Evolutionary conservation across 805 yeast genomes (phyloP).

Genomic region (Metschnikowia arizonensis): DNA sequence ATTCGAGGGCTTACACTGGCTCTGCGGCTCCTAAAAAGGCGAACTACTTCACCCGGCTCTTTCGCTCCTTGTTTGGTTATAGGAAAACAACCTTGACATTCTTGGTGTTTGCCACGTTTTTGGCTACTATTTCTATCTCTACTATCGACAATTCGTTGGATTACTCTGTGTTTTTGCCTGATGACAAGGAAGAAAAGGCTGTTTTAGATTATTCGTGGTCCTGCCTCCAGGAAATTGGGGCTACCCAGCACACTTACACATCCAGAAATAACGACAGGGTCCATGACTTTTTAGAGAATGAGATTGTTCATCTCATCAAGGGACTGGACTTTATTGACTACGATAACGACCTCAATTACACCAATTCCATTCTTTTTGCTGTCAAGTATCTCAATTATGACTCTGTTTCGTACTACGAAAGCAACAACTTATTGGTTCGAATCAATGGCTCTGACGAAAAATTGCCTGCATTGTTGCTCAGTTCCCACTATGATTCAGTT

Average conservation of each 20-base stretch:
- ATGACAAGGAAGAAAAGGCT: conserved; percentile 33
- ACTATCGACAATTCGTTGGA: conserved; percentile 36
- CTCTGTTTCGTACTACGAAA: conserved; percentile 70
- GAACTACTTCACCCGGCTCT: conserved; percentile 23
- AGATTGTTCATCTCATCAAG: conserved; percentile 30
- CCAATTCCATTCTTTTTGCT: conserved; percentile 47
- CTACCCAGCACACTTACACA: conserved; percentile 70
- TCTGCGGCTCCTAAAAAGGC: conserved; percentile 7
- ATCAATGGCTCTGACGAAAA: conserved; percentile 57
- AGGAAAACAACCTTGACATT: conserved; percentile 66
- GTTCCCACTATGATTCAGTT: conserved; percentile 88
- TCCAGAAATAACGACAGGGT: conserved; percentile 74
- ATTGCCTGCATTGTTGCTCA: conserved; percentile 65
- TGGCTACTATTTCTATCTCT: conserved; percentile 38
- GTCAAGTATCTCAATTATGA: conserved; percentile 47
- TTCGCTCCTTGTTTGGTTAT: conserved; percentile 59
- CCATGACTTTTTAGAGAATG: conserved; percentile 56
- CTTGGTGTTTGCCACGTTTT: conserved; percentile 46
- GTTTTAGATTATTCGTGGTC: conserved; percentile 54
- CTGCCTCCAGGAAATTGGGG: conserved; percentile 66
- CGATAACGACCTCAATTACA: conserved; percentile 39
- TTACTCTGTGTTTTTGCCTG: conserved; percentile 41
- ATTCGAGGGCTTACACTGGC: background rate
- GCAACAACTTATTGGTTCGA: conserved; percentile 74
- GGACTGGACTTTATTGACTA: conserved; percentile 34